A percentile compares a stretch with the other conserved stretches of the same genome.
Conservation (phyloP, 768 basidiomycete genomes). For the Aureoboletus auriporus region DNA sequence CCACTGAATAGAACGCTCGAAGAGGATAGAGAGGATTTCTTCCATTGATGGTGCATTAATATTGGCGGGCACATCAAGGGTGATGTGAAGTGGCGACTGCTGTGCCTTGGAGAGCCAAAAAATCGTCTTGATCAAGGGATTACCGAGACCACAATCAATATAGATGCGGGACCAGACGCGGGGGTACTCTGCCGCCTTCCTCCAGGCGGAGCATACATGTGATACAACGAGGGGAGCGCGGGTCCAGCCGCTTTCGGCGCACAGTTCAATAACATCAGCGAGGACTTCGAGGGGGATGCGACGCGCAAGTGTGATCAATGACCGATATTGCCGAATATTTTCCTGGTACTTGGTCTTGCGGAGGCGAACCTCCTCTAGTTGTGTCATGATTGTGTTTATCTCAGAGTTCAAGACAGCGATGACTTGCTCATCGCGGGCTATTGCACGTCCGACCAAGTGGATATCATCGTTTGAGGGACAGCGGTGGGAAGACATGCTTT, state of each 20-base stretch:
- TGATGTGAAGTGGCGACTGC: constrained; percentile 41
- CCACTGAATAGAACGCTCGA: constrained; percentile 41
- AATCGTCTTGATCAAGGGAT: constrained; percentile 39
- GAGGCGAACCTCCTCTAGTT: constrained; percentile 40
- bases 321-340: constrained; percentile 41
- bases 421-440: constrained; percentile 37
- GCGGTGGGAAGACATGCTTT: constrained; percentile 15
- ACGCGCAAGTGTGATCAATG: constrained; percentile 52
- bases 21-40: constrained; percentile 39
- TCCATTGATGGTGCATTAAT: constrained; percentile 26
- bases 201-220: constrained; percentile 59
- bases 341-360: constrained; percentile 39
- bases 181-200: constrained; percentile 47
- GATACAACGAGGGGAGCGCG: constrained; percentile 52
- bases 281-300: constrained; percentile 54
- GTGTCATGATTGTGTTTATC: constrained; percentile 38
- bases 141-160: constrained; percentile 42
- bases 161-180: constrained; percentile 56
- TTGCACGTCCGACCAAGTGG: constrained; percentile 14
- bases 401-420: constrained; percentile 40
- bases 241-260: constrained; percentile 48
- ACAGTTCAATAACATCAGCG: constrained; percentile 49
- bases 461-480: constrained; percentile 20
- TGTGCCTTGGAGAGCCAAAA: constrained; percentile 51
- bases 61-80: constrained; percentile 37